Conservation (phyloP, 2,329 filamentous ascomycete genomes). For the Colletotrichum tropicale region DNA sequence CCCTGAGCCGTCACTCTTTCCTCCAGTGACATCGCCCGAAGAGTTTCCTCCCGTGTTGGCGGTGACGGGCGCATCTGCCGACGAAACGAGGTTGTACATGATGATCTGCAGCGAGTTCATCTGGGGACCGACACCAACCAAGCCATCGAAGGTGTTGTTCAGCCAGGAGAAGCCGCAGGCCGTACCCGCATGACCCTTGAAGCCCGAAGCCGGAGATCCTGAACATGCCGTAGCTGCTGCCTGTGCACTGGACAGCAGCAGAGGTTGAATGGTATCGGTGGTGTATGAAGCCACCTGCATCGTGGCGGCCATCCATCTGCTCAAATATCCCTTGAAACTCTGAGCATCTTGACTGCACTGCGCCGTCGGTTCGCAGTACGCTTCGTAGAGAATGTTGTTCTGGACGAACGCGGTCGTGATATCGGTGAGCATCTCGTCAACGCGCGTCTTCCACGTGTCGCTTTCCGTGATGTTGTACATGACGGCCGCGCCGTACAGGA, state of each 20-base stretch:
- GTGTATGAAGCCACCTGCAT: conserved; percentile 67
- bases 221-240: conserved; percentile 68
- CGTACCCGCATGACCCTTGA: conserved; percentile 48
- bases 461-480: conserved; percentile 65
- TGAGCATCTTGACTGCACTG: conserved; percentile 75
- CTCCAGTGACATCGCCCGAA: conserved; percentile 37
- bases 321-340: conserved; percentile 74
- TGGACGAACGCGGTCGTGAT: conserved; percentile 53
- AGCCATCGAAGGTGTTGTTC: conserved; percentile 45
- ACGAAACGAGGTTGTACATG: conserved; percentile 52
- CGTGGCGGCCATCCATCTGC: conserved; percentile 68
- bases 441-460: conserved; percentile 60
- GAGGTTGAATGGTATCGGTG: conserved; percentile 56
- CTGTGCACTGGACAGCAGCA: conserved; percentile 60
- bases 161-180: conserved; percentile 70
- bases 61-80: conserved; percentile 46
- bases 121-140: conserved; percentile 61
- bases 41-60: conserved; percentile 58
- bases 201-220: conserved; percentile 56
- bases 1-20: conserved; percentile 8
- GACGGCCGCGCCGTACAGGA: conserved; percentile 63
- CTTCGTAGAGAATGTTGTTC: conserved; percentile 66
- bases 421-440: conserved; percentile 61
- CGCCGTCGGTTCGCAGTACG: conserved; percentile 64
- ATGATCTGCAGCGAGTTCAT: conserved; percentile 56